phyloP scores from a whole-genome alignment of 2,329 filamentous ascomycete genomes.

The Aspergillus terreus region DNA sequence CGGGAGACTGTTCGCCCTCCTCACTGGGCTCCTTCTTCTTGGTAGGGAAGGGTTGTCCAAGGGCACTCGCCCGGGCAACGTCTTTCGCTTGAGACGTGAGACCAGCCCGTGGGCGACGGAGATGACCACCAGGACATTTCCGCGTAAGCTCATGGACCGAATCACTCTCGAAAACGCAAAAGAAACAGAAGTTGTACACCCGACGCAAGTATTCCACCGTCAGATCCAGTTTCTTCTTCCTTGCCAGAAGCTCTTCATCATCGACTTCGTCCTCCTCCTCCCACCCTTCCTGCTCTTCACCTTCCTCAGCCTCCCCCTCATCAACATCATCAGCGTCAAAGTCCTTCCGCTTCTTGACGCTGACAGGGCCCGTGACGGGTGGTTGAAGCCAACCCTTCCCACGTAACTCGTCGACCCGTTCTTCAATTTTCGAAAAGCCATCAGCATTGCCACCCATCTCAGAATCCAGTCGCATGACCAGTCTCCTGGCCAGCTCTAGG shows the following conservation, averaged over 20 bases:
- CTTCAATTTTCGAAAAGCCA: conserved; percentile 75
- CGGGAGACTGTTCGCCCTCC: conserved; percentile 63
- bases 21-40: conserved; percentile 68
- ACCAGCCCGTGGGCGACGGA: conserved; percentile 83
- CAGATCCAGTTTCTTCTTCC: conserved; percentile 96
- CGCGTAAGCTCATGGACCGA: conserved; percentile 92
- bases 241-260: conserved; percentile 80
- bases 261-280: conserved; percentile 70
- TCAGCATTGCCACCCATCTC: conserved; percentile 76
- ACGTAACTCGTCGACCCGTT: conserved; percentile 77
- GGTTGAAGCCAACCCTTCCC: conserved; percentile 74
- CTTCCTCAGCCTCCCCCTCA: conserved; percentile 69
- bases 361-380: conserved; percentile 40
- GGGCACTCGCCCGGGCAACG: conserved; percentile 79
- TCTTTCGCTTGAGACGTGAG: conserved; percentile 78
- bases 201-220: conserved; percentile 94
- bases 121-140: conserved; percentile 95
- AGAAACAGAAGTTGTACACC: conserved; percentile 99
- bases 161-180: conserved; percentile 98
- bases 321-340: conserved; percentile 38
- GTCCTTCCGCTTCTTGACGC: conserved; percentile 53
- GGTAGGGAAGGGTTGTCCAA: conserved; percentile 76
- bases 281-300: conserved; percentile 70
- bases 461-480: conserved; percentile 79
- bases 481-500: conserved; percentile 72